Base-by-base conservation (phyloP, 2,329 filamentous ascomycete species). In the Myriosclerotinia scirpicola region DNA sequence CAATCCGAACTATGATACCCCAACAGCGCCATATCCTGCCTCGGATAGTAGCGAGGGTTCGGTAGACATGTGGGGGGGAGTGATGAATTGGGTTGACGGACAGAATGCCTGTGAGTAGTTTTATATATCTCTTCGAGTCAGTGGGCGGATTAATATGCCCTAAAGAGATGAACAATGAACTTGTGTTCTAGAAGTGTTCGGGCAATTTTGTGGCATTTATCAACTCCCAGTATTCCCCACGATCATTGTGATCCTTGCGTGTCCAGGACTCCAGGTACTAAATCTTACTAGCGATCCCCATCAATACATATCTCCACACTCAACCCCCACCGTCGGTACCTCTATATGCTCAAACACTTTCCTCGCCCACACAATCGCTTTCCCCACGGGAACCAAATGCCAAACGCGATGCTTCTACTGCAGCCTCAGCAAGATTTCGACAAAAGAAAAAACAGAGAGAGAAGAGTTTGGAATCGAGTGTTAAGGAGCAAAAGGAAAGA, bases 371-470 rank as follows among this genome's bases (percentile, higher is more conserved):
- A 54, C 63, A 63, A 42, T 46, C 54, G 17, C 30, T 58, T 26
- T 68, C 69, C 17, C 68, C 54, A 26, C 40, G 56, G 26, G 56
- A 66, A 54, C 40, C 64, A 11, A 61, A 62, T 66, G 73, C 62
- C 14, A 95, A 95, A 81, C 88, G 92, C 54, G 87, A 91, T 66
- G 87, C 92, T 69, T 96, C 96, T 79, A 96, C 93, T 6, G 92
- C 92, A 38, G 92, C 92, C 65, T 92, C 89, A 71, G 92, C 92
- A 17, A 89, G 92, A 59, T 96, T 96, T 84, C 89, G 92, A 67
- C 87, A 94, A 76, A 96, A 96, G 87, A 96, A 96, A 87, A 96
- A 96, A 85, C 90, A 93, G 79, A 88, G 92, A 59, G 92, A 96
- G 81, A 90, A 93, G 77, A 89, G 89, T 17, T 85, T 96, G 59